A percentile compares a stretch with the other conserved stretches of the same genome.
These are phyloP conservation scores for Podospora pseudopauciseta DNA, from an alignment of 495 filamentous ascomycete species.

Conservation along the genomic window DNA sequence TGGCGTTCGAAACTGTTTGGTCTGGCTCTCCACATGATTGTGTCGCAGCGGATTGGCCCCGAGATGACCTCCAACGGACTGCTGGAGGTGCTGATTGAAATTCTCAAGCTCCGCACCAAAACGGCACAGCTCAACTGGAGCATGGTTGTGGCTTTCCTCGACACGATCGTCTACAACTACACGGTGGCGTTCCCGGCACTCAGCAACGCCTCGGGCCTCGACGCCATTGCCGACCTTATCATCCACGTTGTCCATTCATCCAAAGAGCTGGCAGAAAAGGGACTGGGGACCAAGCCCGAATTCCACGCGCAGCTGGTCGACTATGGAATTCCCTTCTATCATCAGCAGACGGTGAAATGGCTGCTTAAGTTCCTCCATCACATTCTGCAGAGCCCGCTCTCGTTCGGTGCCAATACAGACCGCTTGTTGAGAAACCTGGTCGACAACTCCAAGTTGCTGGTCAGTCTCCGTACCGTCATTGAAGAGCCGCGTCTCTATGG, in stretches of 20 bases:
- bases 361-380: conserved; percentile 95
- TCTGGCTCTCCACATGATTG: conserved; percentile 71
- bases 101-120: conserved; percentile 75
- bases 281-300: conserved; percentile 69
- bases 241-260: conserved; percentile 73
- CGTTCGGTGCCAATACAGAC: conserved; percentile 73
- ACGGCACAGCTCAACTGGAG: conserved; percentile 79
- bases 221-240: conserved; percentile 79
- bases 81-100: conserved; percentile 83
- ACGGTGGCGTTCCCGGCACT: conserved; percentile 76
- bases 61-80: conserved; percentile 81
- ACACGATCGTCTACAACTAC: conserved; percentile 76
- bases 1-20: conserved; percentile 88
- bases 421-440: conserved; percentile 88
- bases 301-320: conserved; percentile 81
- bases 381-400: conserved; percentile 74
- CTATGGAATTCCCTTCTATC: conserved; percentile 86
- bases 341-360: conserved; percentile 88
- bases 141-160: conserved; percentile 77
- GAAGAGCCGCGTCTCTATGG: conserved; percentile 74
- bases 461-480: conserved; percentile 75
- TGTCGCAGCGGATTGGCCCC: conserved; percentile 64
- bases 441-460: conserved; percentile 81
- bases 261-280: conserved; percentile 57
- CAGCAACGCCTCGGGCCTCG: conserved; percentile 74